Evolutionary conservation across 2,329 filamentous ascomycete genomes (phyloP).

Genomic region (Gliomastix tumulicola): DNA sequence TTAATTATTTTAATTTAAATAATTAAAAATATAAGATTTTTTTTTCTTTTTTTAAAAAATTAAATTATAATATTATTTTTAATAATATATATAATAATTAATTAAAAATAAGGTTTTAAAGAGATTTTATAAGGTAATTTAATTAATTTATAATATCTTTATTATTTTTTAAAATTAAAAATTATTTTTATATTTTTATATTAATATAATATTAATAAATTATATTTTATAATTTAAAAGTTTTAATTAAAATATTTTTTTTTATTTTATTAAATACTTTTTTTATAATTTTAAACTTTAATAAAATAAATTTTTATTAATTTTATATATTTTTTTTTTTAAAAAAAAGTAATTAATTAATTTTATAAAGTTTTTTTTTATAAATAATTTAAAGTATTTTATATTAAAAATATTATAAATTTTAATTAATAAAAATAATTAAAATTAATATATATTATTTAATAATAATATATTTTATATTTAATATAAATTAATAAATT

Average conservation of each 20-base stretch:
- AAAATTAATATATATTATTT: slow-evolving; percentile 1
- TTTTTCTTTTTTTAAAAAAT: not conserved
- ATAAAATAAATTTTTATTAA: not conserved
- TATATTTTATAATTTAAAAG: slow-evolving; percentile 1
- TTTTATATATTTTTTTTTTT: not conserved
- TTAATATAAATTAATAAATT: slow-evolving; percentile 1
- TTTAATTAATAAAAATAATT: slow-evolving; percentile 1
- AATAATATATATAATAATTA: too few species aligned
- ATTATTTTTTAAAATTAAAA: slow-evolving; percentile 3
- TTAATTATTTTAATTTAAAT: slow-evolving; percentile 1
- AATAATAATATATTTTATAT: not conserved
- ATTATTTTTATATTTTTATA: slow-evolving; percentile 1
- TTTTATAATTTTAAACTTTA: not conserved
- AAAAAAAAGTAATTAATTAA: slow-evolving; percentile 1
- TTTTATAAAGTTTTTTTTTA: slow-evolving; percentile 1
- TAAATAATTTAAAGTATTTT: not conserved
- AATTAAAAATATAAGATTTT: slow-evolving; percentile 3
- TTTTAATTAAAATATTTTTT: slow-evolving; percentile 1
- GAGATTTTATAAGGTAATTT: too few species aligned
- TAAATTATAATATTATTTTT: slow-evolving; percentile 3
- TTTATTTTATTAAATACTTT: slow-evolving; percentile 1
- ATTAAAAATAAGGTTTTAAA: too few species aligned
- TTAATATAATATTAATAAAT: slow-evolving; percentile 1
- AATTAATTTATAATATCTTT: slow-evolving; percentile 4
- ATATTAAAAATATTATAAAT: not conserved